These are phyloP conservation scores for Lepraria neglecta DNA, from an alignment of 495 filamentous ascomycete genomes.

Conservation along the genomic window DNA sequence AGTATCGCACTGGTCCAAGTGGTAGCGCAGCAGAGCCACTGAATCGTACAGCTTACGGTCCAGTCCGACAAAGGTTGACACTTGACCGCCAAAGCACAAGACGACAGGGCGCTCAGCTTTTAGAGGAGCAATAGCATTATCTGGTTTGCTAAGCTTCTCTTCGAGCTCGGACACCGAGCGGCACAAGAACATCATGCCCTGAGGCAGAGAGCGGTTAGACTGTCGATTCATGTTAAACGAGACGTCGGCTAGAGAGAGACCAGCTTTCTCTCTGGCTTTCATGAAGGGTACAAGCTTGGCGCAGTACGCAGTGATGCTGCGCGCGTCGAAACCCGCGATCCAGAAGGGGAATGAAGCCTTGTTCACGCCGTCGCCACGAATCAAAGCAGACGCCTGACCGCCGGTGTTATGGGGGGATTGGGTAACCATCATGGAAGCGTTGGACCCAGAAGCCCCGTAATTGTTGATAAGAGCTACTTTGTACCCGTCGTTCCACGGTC, in stretches of 20 bases:
- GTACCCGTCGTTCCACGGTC: conserved; percentile 26
- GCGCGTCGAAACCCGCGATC: conserved; percentile 33
- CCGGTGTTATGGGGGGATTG: not conserved
- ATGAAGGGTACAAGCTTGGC: not conserved
- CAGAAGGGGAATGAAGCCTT: conserved; percentile 29
- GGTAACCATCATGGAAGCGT: conserved; percentile 31
- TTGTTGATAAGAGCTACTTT: conserved; percentile 35
- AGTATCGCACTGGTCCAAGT: conserved; percentile 39
- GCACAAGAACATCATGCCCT: conserved; percentile 14
- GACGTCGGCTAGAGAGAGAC: conserved; percentile 7
- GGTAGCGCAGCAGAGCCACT: conserved; percentile 31
- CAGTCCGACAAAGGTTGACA: conserved; percentile 40
- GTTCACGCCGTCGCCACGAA: not conserved
- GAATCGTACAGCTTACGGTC: conserved; percentile 35
- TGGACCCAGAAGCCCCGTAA: conserved; percentile 37
- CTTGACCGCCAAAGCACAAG: conserved; percentile 51
- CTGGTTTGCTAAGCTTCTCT: not conserved
- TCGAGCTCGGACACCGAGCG: conserved; percentile 16
- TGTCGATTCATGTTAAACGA: conserved; percentile 25
- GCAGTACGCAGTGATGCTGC: conserved; percentile 24
- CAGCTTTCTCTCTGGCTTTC: not conserved
- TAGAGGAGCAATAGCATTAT: not conserved
- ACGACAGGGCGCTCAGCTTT: conserved; percentile 35
- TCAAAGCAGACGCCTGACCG: too few species aligned
- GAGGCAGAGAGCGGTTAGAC: conserved; percentile 24